Evolutionary conservation across 1,284 basidiomycete species (phyloP).

Genomic region (Sporisorium graminicola): DNA sequence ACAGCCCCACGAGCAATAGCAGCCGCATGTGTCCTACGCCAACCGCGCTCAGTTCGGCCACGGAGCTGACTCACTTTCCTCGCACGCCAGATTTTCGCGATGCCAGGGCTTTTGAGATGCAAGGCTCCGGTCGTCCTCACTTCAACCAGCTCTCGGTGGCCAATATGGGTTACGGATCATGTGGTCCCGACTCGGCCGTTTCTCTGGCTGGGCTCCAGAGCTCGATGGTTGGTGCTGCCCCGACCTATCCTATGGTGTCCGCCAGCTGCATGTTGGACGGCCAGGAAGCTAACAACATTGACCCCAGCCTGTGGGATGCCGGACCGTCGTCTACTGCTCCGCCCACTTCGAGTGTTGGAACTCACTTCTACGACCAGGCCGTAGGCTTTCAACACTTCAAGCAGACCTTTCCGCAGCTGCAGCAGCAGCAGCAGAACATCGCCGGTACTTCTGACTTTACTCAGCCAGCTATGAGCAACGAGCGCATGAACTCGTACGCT

Average conservation of each 20-base stretch:
- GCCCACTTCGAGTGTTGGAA: slow-evolving; percentile 12
- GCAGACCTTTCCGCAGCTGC: slow-evolving; percentile 10
- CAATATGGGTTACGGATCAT: slow-evolving; percentile 19
- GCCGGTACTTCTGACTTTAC: slow-evolving; percentile 6
- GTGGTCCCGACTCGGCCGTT: slow-evolving; percentile 8
- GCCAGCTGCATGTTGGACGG: slow-evolving; percentile 12
- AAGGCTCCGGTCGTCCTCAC: slow-evolving; percentile 10
- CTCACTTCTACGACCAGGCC: slow-evolving; percentile 24
- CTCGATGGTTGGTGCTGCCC: slow-evolving; percentile 5
- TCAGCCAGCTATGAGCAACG: slow-evolving; percentile 10
- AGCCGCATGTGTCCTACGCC: slow-evolving; percentile 31
- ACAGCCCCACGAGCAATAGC: slow-evolving; percentile 27
- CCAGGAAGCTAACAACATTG: slow-evolving; percentile 21
- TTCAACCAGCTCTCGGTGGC: slow-evolving; percentile 33
- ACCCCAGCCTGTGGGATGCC: slow-evolving; percentile 27
- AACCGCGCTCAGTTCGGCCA: slow-evolving; percentile 27
- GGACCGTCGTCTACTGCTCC: slow-evolving; percentile 6
- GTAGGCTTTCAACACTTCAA: slow-evolving; percentile 17
- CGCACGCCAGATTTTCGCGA: slow-evolving; percentile 39
- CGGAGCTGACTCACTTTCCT: slow-evolving; percentile 35
- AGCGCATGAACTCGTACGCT: slow-evolving; percentile 14
- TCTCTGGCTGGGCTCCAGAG: slow-evolving; percentile 9
- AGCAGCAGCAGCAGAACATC: slow-evolving; percentile 4
- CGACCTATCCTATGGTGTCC: slow-evolving; percentile 18
- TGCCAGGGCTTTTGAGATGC: slow-evolving; percentile 15